Evolutionary conservation across 495 filamentous ascomycete genomes (phyloP), one percentile per base, ranked within the genome.

Genomic region (Elasticomyces elasticus): DNA sequence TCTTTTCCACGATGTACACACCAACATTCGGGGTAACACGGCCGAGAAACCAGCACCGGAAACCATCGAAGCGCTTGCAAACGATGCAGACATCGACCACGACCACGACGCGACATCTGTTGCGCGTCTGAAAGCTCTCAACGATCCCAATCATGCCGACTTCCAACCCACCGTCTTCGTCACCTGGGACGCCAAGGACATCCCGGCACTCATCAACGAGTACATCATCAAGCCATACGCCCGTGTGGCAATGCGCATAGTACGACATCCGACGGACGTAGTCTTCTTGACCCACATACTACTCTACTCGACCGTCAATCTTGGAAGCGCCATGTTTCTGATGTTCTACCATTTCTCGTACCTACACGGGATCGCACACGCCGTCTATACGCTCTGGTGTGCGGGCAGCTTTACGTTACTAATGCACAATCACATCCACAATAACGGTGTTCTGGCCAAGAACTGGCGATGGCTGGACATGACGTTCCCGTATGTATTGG

Each of bases 361-460:
- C 63, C 37, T 72, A 3, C 86, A 87, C 64, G 86, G 75, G 13
- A 40, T 83, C 30, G 28, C 77, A 37, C 86, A 91, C 64, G 73
- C 73, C 61, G 51, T 76, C 27, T 75, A 86, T 70, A 77, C 81
- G 52, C 59, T 72, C 31, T 84, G 69, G 52, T 88, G 81, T 60
- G 73, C 77, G 28, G 86, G 86, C 22, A 72, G 79, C 11, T 91
- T 85, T 68, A 89, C 86, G 0, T 70, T 91, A 31, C 80, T 91
- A 80, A 81, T 82, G 70, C 86, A 89, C 60, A 84, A 89, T 55
- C 86, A 89, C 65, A 89, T 89, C 57, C 86, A 91, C 66, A 78
- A 78, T 67, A 76, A 77, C 20, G 86, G 86, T n/a, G 72, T 79
- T 15, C 17, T 56, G 19, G 24, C 27, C 19, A 56, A 52, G 24